Base-by-base conservation (phyloP, 2,329 filamentous ascomycete species). In the Fusarium incarnatum region DNA sequence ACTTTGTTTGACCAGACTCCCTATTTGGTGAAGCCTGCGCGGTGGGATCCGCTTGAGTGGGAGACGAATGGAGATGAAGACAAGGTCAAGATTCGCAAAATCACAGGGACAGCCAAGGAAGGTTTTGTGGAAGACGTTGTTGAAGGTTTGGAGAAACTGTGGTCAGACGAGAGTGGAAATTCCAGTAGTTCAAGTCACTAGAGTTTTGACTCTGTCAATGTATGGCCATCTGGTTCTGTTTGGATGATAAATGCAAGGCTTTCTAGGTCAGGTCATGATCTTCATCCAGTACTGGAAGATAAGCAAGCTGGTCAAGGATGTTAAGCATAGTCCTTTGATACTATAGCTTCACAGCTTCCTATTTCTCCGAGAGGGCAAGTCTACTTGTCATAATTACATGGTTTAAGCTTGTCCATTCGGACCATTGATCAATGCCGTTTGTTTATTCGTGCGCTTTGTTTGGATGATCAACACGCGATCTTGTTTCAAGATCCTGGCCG, bases 401-500 rank as follows among this genome's bases (percentile, higher is more conserved):
- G 18, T 20, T 28, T 3, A 28, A 47, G 8, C 42, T 50, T 32
- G 32, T 18, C 22, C 20, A 34, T 50, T 23, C n/a, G 3, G 52
- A 20, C 20, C 12, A 47, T 27, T 22, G 11, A 54, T 70, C 55
- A 57, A 67, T 54, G 67, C 66, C 13, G 48, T 69, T 55, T 53
- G 46, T 55, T 45, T 37, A 44, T 56, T 54, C 58, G 27, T 23
- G 20, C 8, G 32, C 40, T 54, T 64, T 42, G 41, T 57, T 59
- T 49, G 18, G 18, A 18, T 11, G 52, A 63, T 63, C 57, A 60
- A 58, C 30, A 40, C 50, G 23, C 10, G 18, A 42, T 56, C 20
- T 20, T 42, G 50, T 70, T 62, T 67, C 61, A 63, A 57, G 22
- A 62, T 52, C 57, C 66, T 23, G 18, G 56, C 20, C 41, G 40